Percentiles rank a stretch among this genome's conserved stretches.
phyloP scores from a whole-genome alignment of 2,329 filamentous ascomycete genomes.

The Alternaria sp. region DNA sequence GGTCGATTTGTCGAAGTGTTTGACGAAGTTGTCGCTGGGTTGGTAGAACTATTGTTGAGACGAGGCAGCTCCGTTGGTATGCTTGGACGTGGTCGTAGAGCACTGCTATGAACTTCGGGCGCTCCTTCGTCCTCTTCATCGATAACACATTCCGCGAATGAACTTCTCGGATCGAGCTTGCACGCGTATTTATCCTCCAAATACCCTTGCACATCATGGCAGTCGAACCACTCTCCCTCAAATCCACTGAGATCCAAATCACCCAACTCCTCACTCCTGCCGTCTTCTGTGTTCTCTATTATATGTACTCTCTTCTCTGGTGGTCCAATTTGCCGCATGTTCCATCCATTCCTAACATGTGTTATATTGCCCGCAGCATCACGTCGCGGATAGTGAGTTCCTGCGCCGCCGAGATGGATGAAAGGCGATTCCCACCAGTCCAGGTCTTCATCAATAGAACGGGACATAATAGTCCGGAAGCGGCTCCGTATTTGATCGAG shows the following conservation, averaged over 20 bases:
- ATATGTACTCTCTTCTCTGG: conserved; percentile 40
- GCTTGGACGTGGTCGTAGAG: background rate
- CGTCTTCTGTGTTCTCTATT: conserved; percentile 24
- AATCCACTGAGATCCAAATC: conserved; percentile 68
- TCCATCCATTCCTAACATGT: conserved; percentile 44
- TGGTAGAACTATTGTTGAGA: conserved; percentile 9
- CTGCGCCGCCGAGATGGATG: conserved; percentile 72
- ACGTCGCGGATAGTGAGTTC: conserved; percentile 67
- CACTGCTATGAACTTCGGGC: background rate
- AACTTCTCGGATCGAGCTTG: conserved; percentile 66
- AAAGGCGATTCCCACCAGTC: conserved; percentile 69
- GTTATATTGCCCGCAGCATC: conserved; percentile 50
- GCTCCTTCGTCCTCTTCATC: conserved; percentile 37
- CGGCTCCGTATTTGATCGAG: conserved; percentile 51
- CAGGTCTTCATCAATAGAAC: conserved; percentile 59
- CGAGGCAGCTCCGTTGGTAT: conserved; percentile 8
- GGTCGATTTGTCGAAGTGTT: conserved; percentile 4
- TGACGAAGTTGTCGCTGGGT: conserved; percentile 2
- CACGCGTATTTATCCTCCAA: conserved; percentile 69
- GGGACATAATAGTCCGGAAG: conserved; percentile 53
- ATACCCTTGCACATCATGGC: conserved; percentile 79
- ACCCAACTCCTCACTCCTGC: conserved; percentile 31
- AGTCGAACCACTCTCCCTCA: conserved; percentile 79
- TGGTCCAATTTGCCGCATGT: conserved; percentile 44
- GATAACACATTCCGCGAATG: conserved; percentile 63